Evolutionary conservation across 2,329 filamentous ascomycete genomes (phyloP), one percentile per base, ranked within the genome.

Genomic region (Hypomyces perniciosus): DNA sequence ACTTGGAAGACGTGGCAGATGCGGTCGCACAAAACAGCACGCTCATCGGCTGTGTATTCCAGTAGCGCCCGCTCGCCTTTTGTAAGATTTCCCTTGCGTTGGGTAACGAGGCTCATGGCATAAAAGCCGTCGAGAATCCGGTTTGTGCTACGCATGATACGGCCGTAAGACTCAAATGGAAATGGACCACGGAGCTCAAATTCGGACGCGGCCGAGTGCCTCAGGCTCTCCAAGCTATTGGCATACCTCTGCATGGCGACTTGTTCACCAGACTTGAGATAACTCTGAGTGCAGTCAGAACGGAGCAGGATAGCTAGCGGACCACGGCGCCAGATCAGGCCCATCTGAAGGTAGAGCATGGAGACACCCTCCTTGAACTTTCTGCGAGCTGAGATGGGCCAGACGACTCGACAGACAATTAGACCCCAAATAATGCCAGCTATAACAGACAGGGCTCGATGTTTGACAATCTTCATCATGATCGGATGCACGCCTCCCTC

Each of bases 271-370:
- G 88, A 79, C 58, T 84, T 85, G 76, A 95, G 88, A 66, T 93
- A 96, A 2, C 80, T 79, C 26, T 76, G 72, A 4, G 74, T 72
- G 54, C 68, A 71, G 59, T 78, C 73, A 49, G 75, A 79, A 48
- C 82, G 78, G 1, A 83, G 72, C 53, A 95, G 77, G 8, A 84
- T 83, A 4, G 86, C 84, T n/a, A 96, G 73, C 0, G 91, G 91
- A 6, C 93, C 90, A 34, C 90, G 81, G 68, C 90, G 92, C 91
- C 91, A 96, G 57, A 96, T 90, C 31, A 96, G 75, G 7, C 88
- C 87, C 85, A 96, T 91, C 48, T 92, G 86, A 5, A 96, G 77
- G 80, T 90, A 95, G 9, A 96, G 75, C 29, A 95, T 74, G 31
- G 87, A 88, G 5, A 95, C 76, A 2, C 90, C 90, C 59, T 92